Evolutionary conservation across 768 basidiomycete species (phyloP).

Genomic region (Tephrocybe rancida): DNA sequence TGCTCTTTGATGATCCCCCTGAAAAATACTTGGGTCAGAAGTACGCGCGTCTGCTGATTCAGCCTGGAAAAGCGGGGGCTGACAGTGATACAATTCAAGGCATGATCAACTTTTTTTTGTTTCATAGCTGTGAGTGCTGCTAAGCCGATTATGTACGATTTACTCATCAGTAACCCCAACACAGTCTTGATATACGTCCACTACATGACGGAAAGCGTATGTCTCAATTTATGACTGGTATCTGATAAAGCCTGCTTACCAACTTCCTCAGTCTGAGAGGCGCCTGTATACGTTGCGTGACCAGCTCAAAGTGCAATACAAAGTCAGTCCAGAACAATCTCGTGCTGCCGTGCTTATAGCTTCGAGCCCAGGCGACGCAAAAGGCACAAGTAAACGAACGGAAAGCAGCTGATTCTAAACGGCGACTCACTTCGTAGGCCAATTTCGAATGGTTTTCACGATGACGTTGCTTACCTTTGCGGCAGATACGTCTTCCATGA

Average conservation of each 20-base stretch:
- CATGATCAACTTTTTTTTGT: conserved; percentile 74
- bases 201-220: conserved; percentile 63
- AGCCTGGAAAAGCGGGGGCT: not conserved
- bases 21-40: conserved; percentile 33
- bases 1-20: conserved; percentile 42
- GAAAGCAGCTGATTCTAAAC: conserved; percentile 79
- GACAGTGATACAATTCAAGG: conserved; percentile 33
- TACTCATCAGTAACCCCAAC: conserved; percentile 15
- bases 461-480: not conserved
- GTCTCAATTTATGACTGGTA: conserved; percentile 18
- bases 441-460: not conserved
- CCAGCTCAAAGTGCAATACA: conserved; percentile 77
- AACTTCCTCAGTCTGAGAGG: conserved; percentile 58
- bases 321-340: conserved; percentile 27
- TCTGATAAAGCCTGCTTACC: conserved; percentile 22
- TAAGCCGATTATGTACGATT: not conserved
- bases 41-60: conserved; percentile 24
- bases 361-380: conserved; percentile 59
- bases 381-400: conserved; percentile 78
- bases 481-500: conserved; percentile 77
- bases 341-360: conserved; percentile 14
- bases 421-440: conserved; percentile 75
- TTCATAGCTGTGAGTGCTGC: conserved; percentile 57
- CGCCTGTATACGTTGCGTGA: conserved; percentile 69
- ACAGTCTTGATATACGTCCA: conserved; percentile 76